Evolutionary conservation across 2,329 filamentous ascomycete genomes (phyloP), one percentile per base, ranked within the genome.

Genomic region (Trichocomaceae sp.): DNA sequence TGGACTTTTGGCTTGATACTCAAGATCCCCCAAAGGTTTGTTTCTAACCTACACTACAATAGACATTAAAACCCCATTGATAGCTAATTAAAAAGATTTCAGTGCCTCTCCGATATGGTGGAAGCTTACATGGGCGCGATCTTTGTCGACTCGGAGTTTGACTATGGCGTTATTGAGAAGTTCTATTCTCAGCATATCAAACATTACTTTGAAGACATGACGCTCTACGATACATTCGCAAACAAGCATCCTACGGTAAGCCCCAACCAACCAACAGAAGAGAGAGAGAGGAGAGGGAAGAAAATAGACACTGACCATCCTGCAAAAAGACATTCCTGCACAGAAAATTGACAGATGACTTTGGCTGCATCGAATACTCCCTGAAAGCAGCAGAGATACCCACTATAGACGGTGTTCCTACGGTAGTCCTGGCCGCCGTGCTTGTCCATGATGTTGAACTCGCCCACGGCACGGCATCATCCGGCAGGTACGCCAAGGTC

Each of bases 101-200:
- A 77, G 72, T 84, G 80, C 52, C 81, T 97, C 5, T 83, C 91
- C 0, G 93, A 99, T 69, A 82, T 96, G 37, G 78, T 97, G 3
- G 93, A 99, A 76, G 83, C 92, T 0, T 93, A 90, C 63, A 75
- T 96, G 2, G 93, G 90, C 1, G 92, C 92, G 19, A 79, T 96
- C 20, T 97, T 97, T 67, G 87, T 99, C 10, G 93, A 99, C 70
- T 87, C 88, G 0, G 77, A 79, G 46, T 97, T 92, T 72, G 75
- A 93, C 65, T 96, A 86, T 69, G 68, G 69, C 12, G 77, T 84
- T 17, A 86, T 97, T 1, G 82, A 87, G 59, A 66, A 67, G 0
- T 97, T 99, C 72, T 96, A 96, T 70, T 72, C 82, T n/a, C 67
- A 64, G 13, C 83, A 91, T 59, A 80, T 97, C 54, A 79, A 80